Evolutionary conservation across 2,329 filamentous ascomycete genomes (phyloP).

Genomic region (Nemania diffusa): DNA sequence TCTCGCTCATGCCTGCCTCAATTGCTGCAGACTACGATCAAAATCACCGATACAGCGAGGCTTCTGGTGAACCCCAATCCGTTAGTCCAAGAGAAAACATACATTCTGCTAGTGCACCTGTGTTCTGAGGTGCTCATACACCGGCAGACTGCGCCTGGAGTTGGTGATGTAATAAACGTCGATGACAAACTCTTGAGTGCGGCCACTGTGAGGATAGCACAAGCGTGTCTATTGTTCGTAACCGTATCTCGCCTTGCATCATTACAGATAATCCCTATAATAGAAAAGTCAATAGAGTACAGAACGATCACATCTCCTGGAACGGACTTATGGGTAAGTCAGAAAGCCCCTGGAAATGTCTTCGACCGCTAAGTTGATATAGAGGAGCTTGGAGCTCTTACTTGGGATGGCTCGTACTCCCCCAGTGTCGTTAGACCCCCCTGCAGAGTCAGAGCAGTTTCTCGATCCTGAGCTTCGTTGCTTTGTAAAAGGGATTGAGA

Average conservation of each 20-base stretch:
- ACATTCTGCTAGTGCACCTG: conserved; percentile 54
- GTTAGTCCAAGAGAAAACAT: conserved; percentile 50
- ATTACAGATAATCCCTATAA: conserved; percentile 57
- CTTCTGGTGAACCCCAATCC: conserved; percentile 28
- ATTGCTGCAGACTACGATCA: conserved; percentile 50
- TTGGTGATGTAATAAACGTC: conserved; percentile 43
- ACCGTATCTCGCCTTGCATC: conserved; percentile 54
- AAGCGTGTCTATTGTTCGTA: conserved; percentile 48
- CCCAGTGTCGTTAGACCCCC: conserved; percentile 34
- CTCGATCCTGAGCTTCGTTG: conserved; percentile 41
- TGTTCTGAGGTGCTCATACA: conserved; percentile 55
- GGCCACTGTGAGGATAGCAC: conserved; percentile 53
- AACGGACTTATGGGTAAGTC: conserved; percentile 57
- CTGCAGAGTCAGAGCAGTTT: conserved; percentile 43
- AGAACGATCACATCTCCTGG: conserved; percentile 48
- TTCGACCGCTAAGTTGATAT: conserved; percentile 38
- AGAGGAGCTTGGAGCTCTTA: conserved; percentile 49
- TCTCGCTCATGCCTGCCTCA: conserved; percentile 49
- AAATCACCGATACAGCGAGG: conserved; percentile 16
- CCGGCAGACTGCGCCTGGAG: conserved; percentile 46
- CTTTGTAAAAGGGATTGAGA: conserved; percentile 39
- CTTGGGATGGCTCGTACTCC: conserved; percentile 41
- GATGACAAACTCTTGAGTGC: conserved; percentile 52
- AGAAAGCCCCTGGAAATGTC: conserved; percentile 25
- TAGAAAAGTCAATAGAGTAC: conserved; percentile 52